Evolutionary conservation across 2,329 filamentous ascomycete genomes (phyloP).

Genomic region (Ambrosiella beaveri): DNA sequence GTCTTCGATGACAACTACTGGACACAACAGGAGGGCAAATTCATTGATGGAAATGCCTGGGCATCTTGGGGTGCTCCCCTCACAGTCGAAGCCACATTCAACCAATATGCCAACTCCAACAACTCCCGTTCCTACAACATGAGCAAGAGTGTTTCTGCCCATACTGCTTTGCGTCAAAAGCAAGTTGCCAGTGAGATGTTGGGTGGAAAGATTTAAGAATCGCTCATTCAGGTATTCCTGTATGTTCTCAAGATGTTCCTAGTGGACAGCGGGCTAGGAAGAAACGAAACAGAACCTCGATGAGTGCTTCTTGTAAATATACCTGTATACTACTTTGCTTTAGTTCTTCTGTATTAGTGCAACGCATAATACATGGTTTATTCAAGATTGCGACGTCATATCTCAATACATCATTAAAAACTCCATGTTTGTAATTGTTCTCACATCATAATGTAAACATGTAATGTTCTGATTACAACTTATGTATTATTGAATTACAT

Average conservation of each 20-base stretch:
- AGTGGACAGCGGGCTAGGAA: no score
- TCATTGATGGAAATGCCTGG: slow-evolving; percentile 33
- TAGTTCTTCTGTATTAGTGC: no score
- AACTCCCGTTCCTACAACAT: slow-evolving; percentile 1
- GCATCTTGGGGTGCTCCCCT: slow-evolving; percentile 29
- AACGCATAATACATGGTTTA: no score
- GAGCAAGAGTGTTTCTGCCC: slow-evolving; percentile 3
- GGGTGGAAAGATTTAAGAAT: slow-evolving; percentile 35
- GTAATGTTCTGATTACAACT: no score
- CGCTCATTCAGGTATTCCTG: slow-evolving; percentile 12
- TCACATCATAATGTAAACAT: not conserved
- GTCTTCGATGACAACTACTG: slow-evolving; percentile 54
- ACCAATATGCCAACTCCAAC: slow-evolving; percentile 15
- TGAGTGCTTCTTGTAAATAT: not conserved
- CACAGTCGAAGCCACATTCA: slow-evolving; percentile 29
- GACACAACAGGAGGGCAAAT: slow-evolving; percentile 19
- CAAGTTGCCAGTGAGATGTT: slow-evolving; percentile 40
- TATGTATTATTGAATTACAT: not conserved
- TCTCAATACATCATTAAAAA: not conserved
- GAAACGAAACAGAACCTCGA: no score
- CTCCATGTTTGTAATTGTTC: not conserved
- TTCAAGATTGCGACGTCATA: no score
- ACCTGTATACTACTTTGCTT: not conserved
- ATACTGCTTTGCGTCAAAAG: slow-evolving; percentile 34
- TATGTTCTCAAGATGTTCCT: not conserved